Evolutionary conservation across 768 basidiomycete species (phyloP), one percentile per base, ranked within the genome.

Genomic region (Ramaria sp.): DNA sequence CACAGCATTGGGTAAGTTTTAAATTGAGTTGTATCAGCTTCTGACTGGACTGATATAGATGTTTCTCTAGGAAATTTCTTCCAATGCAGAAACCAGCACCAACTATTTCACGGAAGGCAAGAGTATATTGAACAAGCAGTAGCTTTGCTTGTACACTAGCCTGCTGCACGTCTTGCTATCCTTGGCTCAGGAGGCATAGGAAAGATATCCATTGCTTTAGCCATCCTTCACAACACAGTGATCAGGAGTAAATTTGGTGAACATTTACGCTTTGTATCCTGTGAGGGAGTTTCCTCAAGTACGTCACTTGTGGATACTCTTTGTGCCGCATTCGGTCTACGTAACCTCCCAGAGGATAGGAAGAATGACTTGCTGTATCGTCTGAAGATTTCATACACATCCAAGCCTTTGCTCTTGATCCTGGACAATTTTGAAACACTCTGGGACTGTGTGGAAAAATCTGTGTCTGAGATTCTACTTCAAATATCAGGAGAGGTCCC

Each of bases 361-460:
- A 43, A 64, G 25, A 49, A 48, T 22, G 63, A 64, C 48, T 63
- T 67, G n/a, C 43, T 56, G 22, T 43, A 44, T 56, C 56, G 8
- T 47, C 28, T 47, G 12, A 16, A 27, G 45, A 4, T 27, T 3
- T 3, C 12, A 6, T 47, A 47, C 20, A 24, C 61, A 7, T 58
- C 57, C n/a, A 59, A 61, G 3, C 65, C 62, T 7, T 57, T 66
- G 7, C 43, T 73, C 25, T 28, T 73, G 20, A 55, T 72, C 22
- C 60, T 73, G 8, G 71, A 73, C 50, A 70, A 73, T 49, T 70
- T 73, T 50, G 72, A 73, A 61, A 70, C 71, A 5, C 63, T 68
- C 3, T 71, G 70, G 71, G 63, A 69, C 55, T 57, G 52, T 5
- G 58, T 55, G 3, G 25, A 2, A 5, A 16, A 24, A 18, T 56